Conservation (phyloP, 805 yeast species). For the Saccharomycopsis amapae region DNA sequence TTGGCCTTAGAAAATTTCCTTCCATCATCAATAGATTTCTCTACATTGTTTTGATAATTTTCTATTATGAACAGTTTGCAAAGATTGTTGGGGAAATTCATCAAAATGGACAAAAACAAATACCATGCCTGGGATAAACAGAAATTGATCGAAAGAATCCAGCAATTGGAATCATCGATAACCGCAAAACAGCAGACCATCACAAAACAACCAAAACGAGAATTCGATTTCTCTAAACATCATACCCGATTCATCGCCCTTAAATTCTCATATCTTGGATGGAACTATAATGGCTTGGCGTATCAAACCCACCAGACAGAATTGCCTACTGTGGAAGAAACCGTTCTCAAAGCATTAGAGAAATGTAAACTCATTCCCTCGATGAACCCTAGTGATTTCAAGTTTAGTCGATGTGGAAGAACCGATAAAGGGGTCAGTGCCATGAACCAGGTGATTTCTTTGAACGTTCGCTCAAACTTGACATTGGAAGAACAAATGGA, state of each 20-base stretch:
- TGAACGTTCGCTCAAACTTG: constrained; percentile 65
- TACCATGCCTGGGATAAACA: constrained; percentile 9
- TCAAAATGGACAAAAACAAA: not conserved
- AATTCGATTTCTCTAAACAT: constrained; percentile 60
- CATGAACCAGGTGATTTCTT: constrained; percentile 85
- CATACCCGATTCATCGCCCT: constrained; percentile 67
- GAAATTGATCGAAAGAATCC: constrained; percentile 8
- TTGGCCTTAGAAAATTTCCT: not conserved
- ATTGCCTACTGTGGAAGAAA: constrained; percentile 80
- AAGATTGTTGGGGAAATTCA: too few species aligned
- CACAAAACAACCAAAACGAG: constrained; percentile 7
- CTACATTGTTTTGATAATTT: too few species aligned
- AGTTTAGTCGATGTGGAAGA: constrained; percentile 57
- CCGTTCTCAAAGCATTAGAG: constrained; percentile 62
- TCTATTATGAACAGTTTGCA: too few species aligned
- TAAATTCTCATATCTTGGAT: constrained; percentile 82
- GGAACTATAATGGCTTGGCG: constrained; percentile 92
- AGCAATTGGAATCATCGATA: constrained; percentile 1
- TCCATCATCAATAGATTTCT: not conserved
- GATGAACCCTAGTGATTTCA: constrained; percentile 56
- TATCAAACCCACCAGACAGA: constrained; percentile 69
- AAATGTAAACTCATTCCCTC: constrained; percentile 59
- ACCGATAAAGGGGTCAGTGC: constrained; percentile 60
- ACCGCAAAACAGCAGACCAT: not conserved
- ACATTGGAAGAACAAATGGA: constrained; percentile 53